phyloP scores from a whole-genome alignment of 805 yeast species.

The Lachancea dasiensis region DNA sequence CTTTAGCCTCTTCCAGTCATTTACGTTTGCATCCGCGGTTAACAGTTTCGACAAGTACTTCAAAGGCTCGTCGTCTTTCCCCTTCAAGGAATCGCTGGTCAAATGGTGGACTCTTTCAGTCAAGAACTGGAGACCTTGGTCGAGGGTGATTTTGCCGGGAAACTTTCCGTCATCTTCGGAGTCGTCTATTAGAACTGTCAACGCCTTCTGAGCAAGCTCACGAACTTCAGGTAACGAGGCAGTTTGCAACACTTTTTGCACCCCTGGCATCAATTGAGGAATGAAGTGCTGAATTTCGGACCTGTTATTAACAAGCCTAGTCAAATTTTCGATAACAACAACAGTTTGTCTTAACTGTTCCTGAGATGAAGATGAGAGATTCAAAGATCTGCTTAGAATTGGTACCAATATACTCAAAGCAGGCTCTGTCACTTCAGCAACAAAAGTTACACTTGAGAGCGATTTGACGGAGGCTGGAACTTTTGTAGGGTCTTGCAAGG shows the following conservation, averaged over 20 bases:
- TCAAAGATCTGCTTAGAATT: slow-evolving; percentile 80
- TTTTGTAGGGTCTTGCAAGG: slow-evolving; percentile 83
- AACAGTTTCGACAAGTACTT: slow-evolving; percentile 49
- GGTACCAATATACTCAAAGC: slow-evolving; percentile 88
- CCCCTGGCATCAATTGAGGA: slow-evolving; percentile 87
- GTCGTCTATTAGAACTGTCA: slow-evolving; percentile 75
- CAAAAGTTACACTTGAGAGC: slow-evolving; percentile 89
- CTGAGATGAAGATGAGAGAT: slow-evolving; percentile 79
- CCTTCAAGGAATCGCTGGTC: slow-evolving; percentile 17
- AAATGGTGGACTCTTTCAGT: slow-evolving; percentile 18
- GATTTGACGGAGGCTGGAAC: slow-evolving; percentile 87
- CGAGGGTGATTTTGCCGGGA: slow-evolving; percentile 63
- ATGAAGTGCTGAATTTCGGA: slow-evolving; percentile 84
- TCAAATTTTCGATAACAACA: slow-evolving; percentile 89
- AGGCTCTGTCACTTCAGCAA: slow-evolving; percentile 97
- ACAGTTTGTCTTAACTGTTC: slow-evolving; percentile 96
- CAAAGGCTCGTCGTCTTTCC: slow-evolving; percentile 30
- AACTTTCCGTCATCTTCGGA: slow-evolving; percentile 65
- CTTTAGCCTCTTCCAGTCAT: slow-evolving; percentile 58
- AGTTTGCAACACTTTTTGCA: slow-evolving; percentile 76
- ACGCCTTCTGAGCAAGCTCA: slow-evolving; percentile 84
- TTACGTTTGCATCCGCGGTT: slow-evolving; percentile 62
- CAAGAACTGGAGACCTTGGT: slow-evolving; percentile 46
- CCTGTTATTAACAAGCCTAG: slow-evolving; percentile 90
- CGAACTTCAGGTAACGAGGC: slow-evolving; percentile 97